phyloP scores from a whole-genome alignment of 805 yeast species.

The Barnettozyma populi region DNA sequence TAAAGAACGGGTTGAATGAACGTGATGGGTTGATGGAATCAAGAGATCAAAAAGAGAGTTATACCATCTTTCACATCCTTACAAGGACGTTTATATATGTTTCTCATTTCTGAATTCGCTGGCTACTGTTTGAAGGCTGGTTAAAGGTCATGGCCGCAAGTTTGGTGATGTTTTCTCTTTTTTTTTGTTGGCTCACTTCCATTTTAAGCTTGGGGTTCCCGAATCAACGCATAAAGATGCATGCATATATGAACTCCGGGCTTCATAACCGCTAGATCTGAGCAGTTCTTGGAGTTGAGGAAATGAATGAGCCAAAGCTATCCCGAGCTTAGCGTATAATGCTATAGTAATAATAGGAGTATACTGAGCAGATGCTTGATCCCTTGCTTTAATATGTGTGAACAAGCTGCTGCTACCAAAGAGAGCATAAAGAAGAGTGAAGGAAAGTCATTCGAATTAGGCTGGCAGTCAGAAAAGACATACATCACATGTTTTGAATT shows the following conservation, averaged over 20 bases:
- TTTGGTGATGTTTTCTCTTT: neutral
- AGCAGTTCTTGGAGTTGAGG: no score
- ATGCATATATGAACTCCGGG: neutral
- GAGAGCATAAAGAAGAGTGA: no score
- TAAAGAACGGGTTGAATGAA: neutral
- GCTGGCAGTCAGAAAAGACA: no score
- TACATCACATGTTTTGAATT: no score
- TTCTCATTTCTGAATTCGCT: neutral
- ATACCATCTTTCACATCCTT: neutral
- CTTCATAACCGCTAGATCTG: no score
- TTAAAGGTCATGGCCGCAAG: neutral
- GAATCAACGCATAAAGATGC: neutral
- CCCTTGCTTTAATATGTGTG: no score
- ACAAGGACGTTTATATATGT: neutral
- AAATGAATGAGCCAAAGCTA: no score
- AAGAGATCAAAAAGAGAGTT: neutral
- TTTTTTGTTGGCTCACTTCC: neutral
- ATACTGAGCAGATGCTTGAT: no score
- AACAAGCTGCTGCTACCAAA: no score
- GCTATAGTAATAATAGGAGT: no score
- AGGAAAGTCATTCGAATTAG: no score
- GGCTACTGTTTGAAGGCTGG: neutral
- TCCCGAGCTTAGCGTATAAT: no score
- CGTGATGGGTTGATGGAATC: neutral
- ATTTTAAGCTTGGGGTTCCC: neutral